Percentiles rank a stretch among this genome's conserved stretches.
Evolutionary conservation across 1,139 yeast species (phyloP).

Genomic region (Magnusiomyces fungicola): DNA sequence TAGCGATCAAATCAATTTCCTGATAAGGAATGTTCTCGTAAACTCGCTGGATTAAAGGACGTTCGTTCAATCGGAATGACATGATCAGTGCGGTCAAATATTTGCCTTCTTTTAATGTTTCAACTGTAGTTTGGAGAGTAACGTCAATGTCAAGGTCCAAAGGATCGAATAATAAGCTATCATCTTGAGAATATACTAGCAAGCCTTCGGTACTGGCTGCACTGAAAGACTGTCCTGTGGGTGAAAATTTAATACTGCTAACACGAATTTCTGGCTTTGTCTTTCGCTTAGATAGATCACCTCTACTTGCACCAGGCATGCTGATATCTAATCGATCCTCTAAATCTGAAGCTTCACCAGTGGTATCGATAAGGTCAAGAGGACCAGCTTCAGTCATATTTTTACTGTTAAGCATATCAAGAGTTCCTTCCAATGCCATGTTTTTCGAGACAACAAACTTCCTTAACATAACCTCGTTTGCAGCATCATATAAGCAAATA

Average conservation of each 20-base stretch:
- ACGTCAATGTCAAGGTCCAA: conserved; percentile 90
- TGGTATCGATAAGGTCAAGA: conserved; percentile 69
- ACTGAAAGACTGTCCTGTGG: conserved; percentile 85
- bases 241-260: conserved; percentile 71
- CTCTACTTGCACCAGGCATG: conserved; percentile 84
- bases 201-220: conserved; percentile 96
- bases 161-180: conserved; percentile 77
- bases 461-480: conserved; percentile 75
- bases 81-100: conserved; percentile 77
- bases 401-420: conserved; percentile 66
- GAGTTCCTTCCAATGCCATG: conserved; percentile 87
- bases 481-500: conserved; percentile 82
- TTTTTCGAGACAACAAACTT: conserved; percentile 81
- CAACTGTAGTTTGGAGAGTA: conserved; percentile 70
- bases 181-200: conserved; percentile 72
- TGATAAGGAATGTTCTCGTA: conserved; percentile 70
- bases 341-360: conserved; percentile 78
- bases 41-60: conserved; percentile 59
- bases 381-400: conserved; percentile 88
- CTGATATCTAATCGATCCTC: conserved; percentile 73
- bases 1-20: conserved; percentile 60
- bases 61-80: conserved; percentile 90
- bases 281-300: conserved; percentile 77
- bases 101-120: conserved; percentile 58
- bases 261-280: conserved; percentile 77